Percentiles rank a stretch among this genome's conserved stretches.
These are phyloP conservation scores for Ustilago hordei DNA, from an alignment of 1,284 basidiomycete species.

Conservation along the genomic window DNA sequence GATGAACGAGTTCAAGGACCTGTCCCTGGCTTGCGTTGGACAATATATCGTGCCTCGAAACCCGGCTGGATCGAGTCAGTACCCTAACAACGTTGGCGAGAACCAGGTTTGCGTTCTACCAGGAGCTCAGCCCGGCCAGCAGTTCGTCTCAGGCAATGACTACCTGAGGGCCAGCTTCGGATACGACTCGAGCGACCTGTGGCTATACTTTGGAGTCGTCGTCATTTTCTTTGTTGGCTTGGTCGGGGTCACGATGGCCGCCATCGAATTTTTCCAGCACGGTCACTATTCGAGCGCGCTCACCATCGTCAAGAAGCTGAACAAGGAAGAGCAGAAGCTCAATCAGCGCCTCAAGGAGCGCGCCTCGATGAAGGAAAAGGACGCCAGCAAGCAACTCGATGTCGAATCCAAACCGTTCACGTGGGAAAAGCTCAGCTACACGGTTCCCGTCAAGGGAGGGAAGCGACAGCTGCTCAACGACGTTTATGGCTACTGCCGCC, in stretches of 20 bases:
- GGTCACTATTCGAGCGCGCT: constrained; percentile 33
- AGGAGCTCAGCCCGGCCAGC: constrained; percentile 35
- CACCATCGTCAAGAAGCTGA: constrained; percentile 54
- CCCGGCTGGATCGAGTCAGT: constrained; percentile 27
- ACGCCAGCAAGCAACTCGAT: constrained; percentile 42
- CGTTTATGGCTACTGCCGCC: constrained; percentile 84
- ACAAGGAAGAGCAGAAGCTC: constrained; percentile 55
- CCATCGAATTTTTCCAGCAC: constrained; percentile 49
- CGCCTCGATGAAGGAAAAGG: constrained; percentile 36
- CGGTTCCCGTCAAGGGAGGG: constrained; percentile 73
- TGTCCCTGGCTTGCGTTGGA: constrained; percentile 47
- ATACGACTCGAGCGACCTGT: constrained; percentile 35
- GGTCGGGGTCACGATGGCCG: constrained; percentile 61
- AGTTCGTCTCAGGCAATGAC: constrained; percentile 42
- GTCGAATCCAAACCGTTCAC: constrained; percentile 66
- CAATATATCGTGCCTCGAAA: constrained; percentile 56
- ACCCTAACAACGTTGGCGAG: constrained; percentile 30
- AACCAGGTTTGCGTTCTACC: constrained; percentile 56
- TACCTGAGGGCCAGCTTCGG: constrained; percentile 52
- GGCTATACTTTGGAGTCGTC: constrained; percentile 57
- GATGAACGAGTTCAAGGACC: constrained; percentile 73
- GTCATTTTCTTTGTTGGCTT: constrained; percentile 58
- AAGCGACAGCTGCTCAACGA: constrained; percentile 79
- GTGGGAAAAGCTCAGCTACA: constrained; percentile 71
- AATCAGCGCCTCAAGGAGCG: constrained; percentile 55